A percentile compares a stretch with the other conserved stretches of the same genome.
Evolutionary conservation across 805 yeast genomes (phyloP).

Genomic region (Candida hispaniensis): DNA sequence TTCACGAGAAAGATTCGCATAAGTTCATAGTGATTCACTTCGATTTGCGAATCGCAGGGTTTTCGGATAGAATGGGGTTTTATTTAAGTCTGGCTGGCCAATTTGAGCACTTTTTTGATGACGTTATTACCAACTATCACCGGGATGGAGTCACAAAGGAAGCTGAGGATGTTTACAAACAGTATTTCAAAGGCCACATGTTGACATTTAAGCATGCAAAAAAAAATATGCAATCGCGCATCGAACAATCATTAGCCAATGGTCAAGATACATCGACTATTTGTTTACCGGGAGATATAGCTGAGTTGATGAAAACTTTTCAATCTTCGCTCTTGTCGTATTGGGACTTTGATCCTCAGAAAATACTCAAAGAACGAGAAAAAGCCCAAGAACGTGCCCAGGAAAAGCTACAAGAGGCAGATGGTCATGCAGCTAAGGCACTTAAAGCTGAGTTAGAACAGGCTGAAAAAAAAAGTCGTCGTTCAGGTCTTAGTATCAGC

Average conservation of each 20-base stretch:
- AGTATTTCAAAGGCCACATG: constrained; percentile 19
- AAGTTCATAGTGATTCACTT: constrained; percentile 18
- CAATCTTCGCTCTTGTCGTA: constrained; percentile 19
- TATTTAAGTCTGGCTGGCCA: constrained; percentile 17
- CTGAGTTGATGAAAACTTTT: constrained; percentile 17
- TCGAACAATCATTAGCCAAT: constrained; percentile 10
- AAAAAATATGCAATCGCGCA: constrained; percentile 16
- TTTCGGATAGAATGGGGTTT: constrained; percentile 19
- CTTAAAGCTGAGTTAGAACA: constrained; percentile 10
- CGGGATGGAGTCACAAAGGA: constrained; percentile 17
- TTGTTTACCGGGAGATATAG: constrained; percentile 17
- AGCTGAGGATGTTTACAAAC: constrained; percentile 12
- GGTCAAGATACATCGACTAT: constrained; percentile 2
- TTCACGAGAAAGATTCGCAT: constrained; percentile 6
- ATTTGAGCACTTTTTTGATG: constrained; percentile 17
- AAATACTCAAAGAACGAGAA: constrained; percentile 12
- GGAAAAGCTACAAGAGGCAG: constrained; percentile 7
- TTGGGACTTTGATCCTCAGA: constrained; percentile 20
- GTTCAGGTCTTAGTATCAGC: constrained; percentile 7
- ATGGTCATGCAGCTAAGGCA: constrained; percentile 3
- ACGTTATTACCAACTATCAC: constrained; percentile 15
- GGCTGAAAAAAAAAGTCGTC: no score
- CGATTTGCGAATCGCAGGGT: constrained; percentile 20
- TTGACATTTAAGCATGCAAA: constrained; percentile 19
- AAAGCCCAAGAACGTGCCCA: constrained; percentile 12